Evolutionary conservation across 2,329 filamentous ascomycete species (phyloP).

Genomic region (Phialemonium atrogriseum): DNA sequence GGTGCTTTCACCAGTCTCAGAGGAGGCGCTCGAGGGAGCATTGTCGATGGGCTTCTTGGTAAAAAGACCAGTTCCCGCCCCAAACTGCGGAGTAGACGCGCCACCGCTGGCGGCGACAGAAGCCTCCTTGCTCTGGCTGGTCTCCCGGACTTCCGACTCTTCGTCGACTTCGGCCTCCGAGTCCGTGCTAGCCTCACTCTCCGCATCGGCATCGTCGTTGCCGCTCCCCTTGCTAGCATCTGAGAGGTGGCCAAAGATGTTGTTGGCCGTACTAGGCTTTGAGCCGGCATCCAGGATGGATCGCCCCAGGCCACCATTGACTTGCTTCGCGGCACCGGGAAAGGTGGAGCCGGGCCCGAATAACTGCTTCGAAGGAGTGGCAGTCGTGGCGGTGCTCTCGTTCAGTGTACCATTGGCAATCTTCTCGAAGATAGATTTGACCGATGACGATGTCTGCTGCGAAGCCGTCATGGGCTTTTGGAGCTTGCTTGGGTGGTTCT

Average conservation of each 20-base stretch:
- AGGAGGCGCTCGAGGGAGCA: slow-evolving; percentile 26
- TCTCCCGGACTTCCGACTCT: slow-evolving; percentile 33
- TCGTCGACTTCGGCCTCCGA: slow-evolving; percentile 24
- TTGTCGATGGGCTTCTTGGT: slow-evolving; percentile 18
- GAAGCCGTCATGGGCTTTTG: slow-evolving; percentile 29
- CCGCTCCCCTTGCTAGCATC: slow-evolving; percentile 48
- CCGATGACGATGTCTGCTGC: slow-evolving; percentile 36
- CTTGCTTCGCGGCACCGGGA: slow-evolving; percentile 23
- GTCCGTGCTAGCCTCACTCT: slow-evolving; percentile 7
- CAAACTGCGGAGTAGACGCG: slow-evolving; percentile 31
- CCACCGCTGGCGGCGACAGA: slow-evolving; percentile 32
- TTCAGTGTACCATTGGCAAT: slow-evolving; percentile 42
- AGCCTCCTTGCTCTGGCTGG: slow-evolving; percentile 33
- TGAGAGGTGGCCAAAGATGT: slow-evolving; percentile 55
- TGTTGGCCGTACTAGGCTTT: slow-evolving; percentile 28
- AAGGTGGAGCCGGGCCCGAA: no score
- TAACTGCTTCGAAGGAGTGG: slow-evolving; percentile 19
- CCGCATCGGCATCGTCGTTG: slow-evolving; percentile 24
- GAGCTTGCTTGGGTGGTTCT: slow-evolving; percentile 41
- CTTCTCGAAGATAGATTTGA: slow-evolving; percentile 48
- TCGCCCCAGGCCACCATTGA: slow-evolving; percentile 28
- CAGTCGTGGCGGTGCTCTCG: slow-evolving; percentile 20
- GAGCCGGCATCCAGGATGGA: slow-evolving; percentile 26
- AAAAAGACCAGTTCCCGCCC: slow-evolving; percentile 20
- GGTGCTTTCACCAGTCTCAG: slow-evolving; percentile 34